A percentile compares a stretch with the other conserved stretches of the same genome.
phyloP scores from a whole-genome alignment of 1,284 basidiomycete genomes.

The Leccinum pachyderme region DNA sequence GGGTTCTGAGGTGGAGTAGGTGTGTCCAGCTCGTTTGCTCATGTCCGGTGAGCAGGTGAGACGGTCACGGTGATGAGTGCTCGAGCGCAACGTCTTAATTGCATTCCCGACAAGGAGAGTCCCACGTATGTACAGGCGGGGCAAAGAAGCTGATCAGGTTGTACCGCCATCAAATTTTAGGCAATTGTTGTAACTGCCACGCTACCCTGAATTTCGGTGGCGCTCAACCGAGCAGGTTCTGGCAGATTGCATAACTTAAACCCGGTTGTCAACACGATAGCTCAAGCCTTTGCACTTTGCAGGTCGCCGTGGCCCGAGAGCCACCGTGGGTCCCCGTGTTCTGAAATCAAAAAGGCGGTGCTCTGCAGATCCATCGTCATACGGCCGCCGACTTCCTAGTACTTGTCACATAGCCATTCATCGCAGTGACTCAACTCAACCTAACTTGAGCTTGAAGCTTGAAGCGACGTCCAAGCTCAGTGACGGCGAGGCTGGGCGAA shows the following conservation, averaged over 20 bases:
- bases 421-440: not conserved
- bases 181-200: slow-evolving; percentile 18
- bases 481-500: not conserved
- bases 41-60: slow-evolving; percentile 20
- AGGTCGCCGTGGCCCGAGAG: slow-evolving; percentile 1
- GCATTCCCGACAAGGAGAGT: slow-evolving; percentile 28
- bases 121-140: slow-evolving; percentile 37
- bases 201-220: slow-evolving; percentile 18
- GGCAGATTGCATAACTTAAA: slow-evolving; percentile 3
- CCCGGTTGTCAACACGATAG: not conserved
- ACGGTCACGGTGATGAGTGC: slow-evolving; percentile 18
- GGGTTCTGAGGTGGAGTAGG: slow-evolving; percentile 32
- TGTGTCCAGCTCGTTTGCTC: slow-evolving; percentile 30
- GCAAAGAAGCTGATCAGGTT: slow-evolving; percentile 34
- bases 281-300: not conserved
- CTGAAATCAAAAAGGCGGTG: slow-evolving; percentile 19
- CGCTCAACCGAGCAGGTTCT: slow-evolving; percentile 12
- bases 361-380: slow-evolving; percentile 11
- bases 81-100: slow-evolving; percentile 28
- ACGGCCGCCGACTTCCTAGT: not conserved
- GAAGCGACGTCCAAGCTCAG: not conserved
- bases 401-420: not conserved
- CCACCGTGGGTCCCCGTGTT: slow-evolving; percentile 3
- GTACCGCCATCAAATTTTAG: slow-evolving; percentile 33
- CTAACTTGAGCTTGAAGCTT: not conserved